phyloP scores from a whole-genome alignment of 306 rosid genomes.

The Benincasa hispida region DNA sequence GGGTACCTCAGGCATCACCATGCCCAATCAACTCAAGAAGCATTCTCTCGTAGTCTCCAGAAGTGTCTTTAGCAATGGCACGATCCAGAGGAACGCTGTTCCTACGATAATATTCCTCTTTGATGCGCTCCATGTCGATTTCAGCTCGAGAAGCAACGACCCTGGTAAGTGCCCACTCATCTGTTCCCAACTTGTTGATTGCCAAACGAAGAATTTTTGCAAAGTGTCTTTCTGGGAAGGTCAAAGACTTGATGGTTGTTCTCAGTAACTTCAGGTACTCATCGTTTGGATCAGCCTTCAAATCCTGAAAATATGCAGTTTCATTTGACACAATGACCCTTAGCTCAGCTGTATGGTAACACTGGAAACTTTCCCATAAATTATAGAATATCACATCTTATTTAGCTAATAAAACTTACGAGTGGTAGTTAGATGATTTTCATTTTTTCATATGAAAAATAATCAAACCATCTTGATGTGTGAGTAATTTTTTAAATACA shows the following conservation, averaged over 20 bases:
- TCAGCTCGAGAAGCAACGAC: constrained; percentile 79
- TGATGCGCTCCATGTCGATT: constrained; percentile 61
- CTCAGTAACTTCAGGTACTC: constrained; percentile 63
- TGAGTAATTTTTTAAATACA: neutral
- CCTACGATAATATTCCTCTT: constrained; percentile 67
- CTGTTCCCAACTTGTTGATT: constrained; percentile 67
- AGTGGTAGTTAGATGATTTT: neutral
- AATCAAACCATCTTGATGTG: neutral
- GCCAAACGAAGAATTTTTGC: constrained; percentile 48
- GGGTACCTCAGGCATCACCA: constrained; percentile 28
- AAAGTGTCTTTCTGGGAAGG: constrained; percentile 62
- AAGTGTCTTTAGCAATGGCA: constrained; percentile 53
- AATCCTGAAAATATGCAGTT: constrained; percentile 42
- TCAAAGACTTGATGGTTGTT: constrained; percentile 48
- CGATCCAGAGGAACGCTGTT: constrained; percentile 56
- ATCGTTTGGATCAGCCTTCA: constrained; percentile 48
- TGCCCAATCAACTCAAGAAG: constrained; percentile 60
- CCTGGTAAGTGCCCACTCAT: constrained; percentile 72
- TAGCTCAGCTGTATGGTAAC: no score
- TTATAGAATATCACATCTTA: no score
- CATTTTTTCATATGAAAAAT: neutral
- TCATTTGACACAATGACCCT: neutral
- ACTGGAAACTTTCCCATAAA: no score
- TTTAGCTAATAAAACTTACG: no score
- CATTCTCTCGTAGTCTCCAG: constrained; percentile 62